Base-by-base conservation (phyloP, 2,329 filamentous ascomycete species). In the Raffaelea albimanens region DNA sequence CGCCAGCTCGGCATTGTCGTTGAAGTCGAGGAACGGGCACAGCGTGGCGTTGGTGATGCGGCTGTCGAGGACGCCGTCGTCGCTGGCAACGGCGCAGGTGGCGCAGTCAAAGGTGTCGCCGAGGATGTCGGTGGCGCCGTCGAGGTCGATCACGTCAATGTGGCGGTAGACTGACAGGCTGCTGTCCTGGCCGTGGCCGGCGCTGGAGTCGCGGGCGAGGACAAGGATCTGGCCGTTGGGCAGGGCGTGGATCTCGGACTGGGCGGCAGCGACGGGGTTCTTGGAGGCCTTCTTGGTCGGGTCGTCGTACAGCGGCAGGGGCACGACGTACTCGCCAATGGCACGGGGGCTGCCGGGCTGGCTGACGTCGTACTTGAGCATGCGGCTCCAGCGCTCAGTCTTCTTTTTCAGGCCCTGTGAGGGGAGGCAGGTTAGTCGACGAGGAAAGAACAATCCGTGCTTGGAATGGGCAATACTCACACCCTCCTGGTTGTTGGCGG, bases 11-110 rank as follows among this genome's bases (percentile, higher is more conserved):
- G 65, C 57, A 53, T 84, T 81, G 50, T 81, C 67, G 59, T 87
- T 88, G 60, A 76, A 82, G 56, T 86, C 78, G 29, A 87, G 58
- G 65, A 82, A 87, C 0, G 72, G 59, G 59, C 83, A 87, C 57
- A 85, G 83, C 25, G 67, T 67, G 0, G 79, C 81, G 0, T 79
- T 69, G 2, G 64, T 73, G 53, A 86, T 74, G 13, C 63, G 71
- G 38, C 34, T 14, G 22, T 49, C 42, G 40, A 52, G 50, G n/a
- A 40, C 22, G 41, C 50, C 50, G 42, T 21, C 33, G 44, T 2
- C n/a, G 41, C 33, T 21, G 21, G 47, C 50, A 5, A 52, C 23
- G 19, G 51, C 44, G 43, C 64, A 65, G 13, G 60, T 60, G 5
- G 54, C 50, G 48, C 61, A 66, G 55, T 71, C 68, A 51, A 66